Evolutionary conservation across 495 filamentous ascomycete species (phyloP).

Genomic region (Lichenothelia convexa): DNA sequence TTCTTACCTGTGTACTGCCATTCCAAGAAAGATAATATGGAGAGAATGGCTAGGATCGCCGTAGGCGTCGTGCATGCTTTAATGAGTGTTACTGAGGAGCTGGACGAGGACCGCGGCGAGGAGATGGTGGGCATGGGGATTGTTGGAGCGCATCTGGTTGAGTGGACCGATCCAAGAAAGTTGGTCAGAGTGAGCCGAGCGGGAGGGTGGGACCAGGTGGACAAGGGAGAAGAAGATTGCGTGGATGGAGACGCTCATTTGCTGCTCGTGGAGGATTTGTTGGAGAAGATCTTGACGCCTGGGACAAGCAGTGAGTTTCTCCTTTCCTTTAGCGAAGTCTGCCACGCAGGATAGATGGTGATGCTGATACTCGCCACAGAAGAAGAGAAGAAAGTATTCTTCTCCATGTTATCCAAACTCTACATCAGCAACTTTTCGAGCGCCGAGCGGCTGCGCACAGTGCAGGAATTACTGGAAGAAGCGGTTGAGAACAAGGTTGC

Average conservation of each 20-base stretch:
- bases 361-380: constrained; percentile 23
- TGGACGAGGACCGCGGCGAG: constrained; percentile 51
- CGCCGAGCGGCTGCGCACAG: constrained; percentile 16
- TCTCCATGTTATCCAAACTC: constrained; percentile 64
- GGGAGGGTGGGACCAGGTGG: constrained; percentile 17
- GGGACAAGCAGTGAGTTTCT: constrained; percentile 38
- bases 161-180: constrained; percentile 92
- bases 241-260: constrained; percentile 48
- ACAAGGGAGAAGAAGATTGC: constrained; percentile 14
- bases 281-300: constrained; percentile 36
- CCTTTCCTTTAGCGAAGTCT: neutral
- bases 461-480: constrained; percentile 17
- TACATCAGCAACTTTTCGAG: constrained; percentile 39
- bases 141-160: constrained; percentile 63
- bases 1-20: constrained; percentile 95
- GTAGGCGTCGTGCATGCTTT: constrained; percentile 50
- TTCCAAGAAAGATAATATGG: constrained; percentile 58
- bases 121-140: constrained; percentile 54
- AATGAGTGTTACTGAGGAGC: constrained; percentile 31
- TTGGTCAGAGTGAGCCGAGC: constrained; percentile 52
- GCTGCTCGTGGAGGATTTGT: constrained; percentile 40
- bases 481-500: constrained; percentile 15
- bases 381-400: constrained; percentile 72
- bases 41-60: constrained; percentile 53
- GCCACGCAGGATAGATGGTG: neutral